Evolutionary conservation across 2,329 filamentous ascomycete genomes (phyloP), one percentile per base, ranked within the genome.

Genomic region (Hymenotorrendiella dingleyae): DNA sequence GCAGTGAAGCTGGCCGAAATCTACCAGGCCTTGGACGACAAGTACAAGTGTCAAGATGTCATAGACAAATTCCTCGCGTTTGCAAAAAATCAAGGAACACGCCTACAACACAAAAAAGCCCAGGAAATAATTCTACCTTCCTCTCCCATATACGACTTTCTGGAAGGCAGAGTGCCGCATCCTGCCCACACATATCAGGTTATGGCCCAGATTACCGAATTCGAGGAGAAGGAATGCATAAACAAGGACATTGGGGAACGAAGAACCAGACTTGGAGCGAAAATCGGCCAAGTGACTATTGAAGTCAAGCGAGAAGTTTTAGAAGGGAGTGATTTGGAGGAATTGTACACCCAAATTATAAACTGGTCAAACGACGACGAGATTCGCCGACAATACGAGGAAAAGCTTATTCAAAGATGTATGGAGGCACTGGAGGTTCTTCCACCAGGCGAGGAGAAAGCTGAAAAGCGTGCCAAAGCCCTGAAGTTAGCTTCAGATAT

Each of bases 281-380:
- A 79, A 34, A 73, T 95, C 43, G 82, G 78, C 29, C 84, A 93
- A 48, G 91, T 97, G 17, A 95, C 86, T 0, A 63, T 78, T 2
- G 86, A 96, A 47, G 93, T 94, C 36, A 95, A 91, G 62, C 74
- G 82, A 26, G 93, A 98, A 62, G 82, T 96, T 1, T 82, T 86
- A 52, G 70, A 70, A 22, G 73, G 78, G 47, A 95, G 88, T 63
- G 74, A 80, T 45, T 67, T 98, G n/a, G 88, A 90, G 55, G 69
- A 80, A 26, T 67, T 94, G 34, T 97, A 95, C 60, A 78, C 79
- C 43, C 76, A 88, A 39, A 74, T 96, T 38, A 90, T 96, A 58
- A 82, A 95, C 60, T 98, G 93, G 93, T 83, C 84, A 8, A 78
- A 70, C 44, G 88, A 97, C 55, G 93, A 98, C 58, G 86, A 91